phyloP scores from a whole-genome alignment of 2,329 filamentous ascomycete genomes.

The Colletotrichum falcatum region DNA sequence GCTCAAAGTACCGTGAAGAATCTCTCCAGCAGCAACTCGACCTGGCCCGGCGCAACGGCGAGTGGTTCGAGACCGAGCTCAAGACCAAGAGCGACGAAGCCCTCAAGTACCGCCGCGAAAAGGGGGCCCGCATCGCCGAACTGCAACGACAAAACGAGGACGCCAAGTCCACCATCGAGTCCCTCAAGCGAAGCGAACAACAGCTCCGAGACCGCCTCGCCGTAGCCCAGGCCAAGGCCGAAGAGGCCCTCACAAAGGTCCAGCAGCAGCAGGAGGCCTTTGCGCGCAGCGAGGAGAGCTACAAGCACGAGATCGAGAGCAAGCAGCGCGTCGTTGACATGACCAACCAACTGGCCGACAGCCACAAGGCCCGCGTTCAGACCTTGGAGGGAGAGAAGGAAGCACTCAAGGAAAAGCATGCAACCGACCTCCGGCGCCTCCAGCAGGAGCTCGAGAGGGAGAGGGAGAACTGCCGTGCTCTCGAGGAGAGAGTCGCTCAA shows the following conservation, averaged over 20 bases:
- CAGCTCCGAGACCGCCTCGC: conserved; percentile 84
- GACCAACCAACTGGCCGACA: conserved; percentile 80
- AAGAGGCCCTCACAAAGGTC: conserved; percentile 83
- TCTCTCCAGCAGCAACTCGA: conserved; percentile 91
- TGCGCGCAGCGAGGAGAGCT: conserved; percentile 85
- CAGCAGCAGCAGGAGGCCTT: conserved; percentile 88
- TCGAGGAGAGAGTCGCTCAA: conserved; percentile 62
- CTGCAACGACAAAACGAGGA: conserved; percentile 92
- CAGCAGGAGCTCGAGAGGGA: conserved; percentile 69
- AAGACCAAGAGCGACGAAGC: conserved; percentile 91
- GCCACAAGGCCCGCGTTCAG: conserved; percentile 76
- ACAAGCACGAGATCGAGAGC: conserved; percentile 87
- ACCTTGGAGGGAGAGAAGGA: conserved; percentile 76
- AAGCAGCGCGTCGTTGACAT: conserved; percentile 85
- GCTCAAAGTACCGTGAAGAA: conserved; percentile 90
- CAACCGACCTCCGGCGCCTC: conserved; percentile 68
- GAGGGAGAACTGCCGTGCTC: conserved; percentile 58
- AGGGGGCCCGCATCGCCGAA: conserved; percentile 88
- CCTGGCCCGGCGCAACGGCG: conserved; percentile 86
- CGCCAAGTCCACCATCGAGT: conserved; percentile 79
- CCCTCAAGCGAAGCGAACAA: conserved; percentile 82
- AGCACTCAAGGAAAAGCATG: conserved; percentile 72
- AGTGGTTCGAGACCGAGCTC: conserved; percentile 92
- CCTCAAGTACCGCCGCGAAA: conserved; percentile 93
- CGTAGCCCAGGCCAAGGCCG: conserved; percentile 86